Conservation (phyloP, 2,329 filamentous ascomycete genomes). For the Xylariaceae sp. region DNA sequence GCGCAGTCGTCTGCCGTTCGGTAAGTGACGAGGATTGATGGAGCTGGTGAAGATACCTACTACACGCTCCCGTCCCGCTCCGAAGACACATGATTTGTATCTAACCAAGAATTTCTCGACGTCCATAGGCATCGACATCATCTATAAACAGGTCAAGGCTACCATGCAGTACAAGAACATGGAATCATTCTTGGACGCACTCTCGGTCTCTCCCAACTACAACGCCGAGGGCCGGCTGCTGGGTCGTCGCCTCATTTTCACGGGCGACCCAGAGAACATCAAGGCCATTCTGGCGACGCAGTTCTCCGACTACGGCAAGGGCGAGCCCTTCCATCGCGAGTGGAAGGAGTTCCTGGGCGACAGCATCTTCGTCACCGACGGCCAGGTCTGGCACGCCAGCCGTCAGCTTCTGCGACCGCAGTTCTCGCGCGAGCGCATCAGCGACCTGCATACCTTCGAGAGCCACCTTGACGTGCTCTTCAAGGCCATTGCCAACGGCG, state of each 20-base stretch:
- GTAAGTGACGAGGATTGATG: conserved; percentile 30
- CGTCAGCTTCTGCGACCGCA: conserved; percentile 80
- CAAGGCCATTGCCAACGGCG: conserved; percentile 55
- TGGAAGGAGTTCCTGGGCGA: conserved; percentile 73
- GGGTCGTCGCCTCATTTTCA: conserved; percentile 62
- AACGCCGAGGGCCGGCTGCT: conserved; percentile 57
- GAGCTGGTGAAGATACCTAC: conserved; percentile 3
- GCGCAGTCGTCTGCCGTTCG: conserved; percentile 38
- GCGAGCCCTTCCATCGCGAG: conserved; percentile 64
- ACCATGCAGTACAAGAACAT: conserved; percentile 51
- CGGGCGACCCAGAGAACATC: conserved; percentile 78
- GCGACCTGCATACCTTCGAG: conserved; percentile 77
- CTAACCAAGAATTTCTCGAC: too few species aligned
- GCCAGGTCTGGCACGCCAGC: conserved; percentile 70
- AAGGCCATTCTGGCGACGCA: conserved; percentile 86
- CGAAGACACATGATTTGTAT: neutral
- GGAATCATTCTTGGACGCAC: conserved; percentile 53
- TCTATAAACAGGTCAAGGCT: conserved; percentile 50
- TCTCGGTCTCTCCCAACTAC: conserved; percentile 41
- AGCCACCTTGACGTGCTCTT: conserved; percentile 71
- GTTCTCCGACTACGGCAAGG: conserved; percentile 81
- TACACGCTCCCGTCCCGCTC: neutral
- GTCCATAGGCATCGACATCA: conserved; percentile 63
- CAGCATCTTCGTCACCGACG: conserved; percentile 76
- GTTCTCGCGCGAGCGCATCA: conserved; percentile 79